These are phyloP conservation scores for Papiliotrema laurentii DNA, from an alignment of 1,284 basidiomycete genomes.

Conservation along the genomic window DNA sequence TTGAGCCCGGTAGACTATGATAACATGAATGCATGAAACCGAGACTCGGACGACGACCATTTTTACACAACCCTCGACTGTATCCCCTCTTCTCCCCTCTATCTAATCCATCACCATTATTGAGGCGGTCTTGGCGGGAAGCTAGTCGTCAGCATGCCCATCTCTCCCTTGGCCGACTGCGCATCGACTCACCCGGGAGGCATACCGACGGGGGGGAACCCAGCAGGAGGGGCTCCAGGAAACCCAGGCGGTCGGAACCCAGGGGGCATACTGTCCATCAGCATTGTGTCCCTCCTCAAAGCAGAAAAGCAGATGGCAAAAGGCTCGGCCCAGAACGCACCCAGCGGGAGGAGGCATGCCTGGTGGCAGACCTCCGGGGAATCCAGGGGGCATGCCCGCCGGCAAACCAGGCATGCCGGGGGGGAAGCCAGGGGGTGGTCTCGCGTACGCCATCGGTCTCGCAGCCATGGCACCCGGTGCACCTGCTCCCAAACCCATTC, in stretches of 20 bases:
- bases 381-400: constrained; percentile 48
- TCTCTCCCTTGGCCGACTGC: neutral
- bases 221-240: constrained; percentile 53
- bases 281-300: neutral
- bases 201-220: constrained; percentile 67
- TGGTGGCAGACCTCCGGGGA: constrained; percentile 37
- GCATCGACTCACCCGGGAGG: constrained; percentile 65
- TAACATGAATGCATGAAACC: too few relatives aligned
- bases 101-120: constrained; percentile 2
- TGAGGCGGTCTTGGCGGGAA: constrained; percentile 16
- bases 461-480: constrained; percentile 64
- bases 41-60: too few relatives aligned
- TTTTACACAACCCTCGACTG: neutral
- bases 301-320: too few relatives aligned
- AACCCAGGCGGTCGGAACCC: constrained; percentile 80
- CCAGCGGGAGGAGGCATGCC: constrained; percentile 37
- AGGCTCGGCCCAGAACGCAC: constrained; percentile 17
- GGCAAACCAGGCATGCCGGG: constrained; percentile 62
- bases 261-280: constrained; percentile 54
- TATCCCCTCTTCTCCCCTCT: neutral
- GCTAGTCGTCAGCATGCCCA: constrained; percentile 1
- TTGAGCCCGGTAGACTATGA: too few relatives aligned
- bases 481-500: constrained; percentile 81
- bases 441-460: constrained; percentile 73
- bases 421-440: constrained; percentile 56